Conservation (phyloP, 306 rosid genomes). For the Erythrophleum fordii region DNA sequence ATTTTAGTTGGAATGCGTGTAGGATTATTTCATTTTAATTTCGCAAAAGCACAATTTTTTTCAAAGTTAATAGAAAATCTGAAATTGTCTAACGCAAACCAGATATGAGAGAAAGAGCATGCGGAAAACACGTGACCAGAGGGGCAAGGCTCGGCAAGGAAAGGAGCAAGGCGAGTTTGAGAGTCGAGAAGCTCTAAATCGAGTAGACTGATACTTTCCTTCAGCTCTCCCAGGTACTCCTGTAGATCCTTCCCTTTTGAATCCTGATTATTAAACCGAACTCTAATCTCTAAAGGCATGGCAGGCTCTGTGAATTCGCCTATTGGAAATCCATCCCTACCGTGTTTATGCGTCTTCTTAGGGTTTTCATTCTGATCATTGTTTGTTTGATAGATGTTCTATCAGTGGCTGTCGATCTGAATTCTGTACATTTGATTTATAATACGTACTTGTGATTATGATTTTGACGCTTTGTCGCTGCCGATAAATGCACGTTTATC, state of each 20-base stretch:
- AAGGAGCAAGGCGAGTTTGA: neutral
- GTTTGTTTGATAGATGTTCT: neutral
- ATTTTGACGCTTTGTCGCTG: too few relatives aligned
- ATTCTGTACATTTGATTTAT: slow-evolving; percentile 21
- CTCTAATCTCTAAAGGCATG: neutral
- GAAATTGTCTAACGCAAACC: too few relatives aligned
- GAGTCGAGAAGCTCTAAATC: neutral
- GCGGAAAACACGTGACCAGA: slow-evolving; percentile 12
- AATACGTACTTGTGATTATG: neutral
- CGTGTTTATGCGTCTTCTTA: slow-evolving; percentile 22
- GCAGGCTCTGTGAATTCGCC: slow-evolving; percentile 13
- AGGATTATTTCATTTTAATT: too few relatives aligned
- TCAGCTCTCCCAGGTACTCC: slow-evolving; percentile 26
- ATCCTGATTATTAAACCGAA: neutral
- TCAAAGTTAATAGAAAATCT: too few relatives aligned
- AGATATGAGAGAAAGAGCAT: neutral
- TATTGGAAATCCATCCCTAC: neutral
- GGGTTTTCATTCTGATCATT: slow-evolving; percentile 44
- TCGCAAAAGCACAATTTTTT: too few relatives aligned
- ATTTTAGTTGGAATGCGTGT: too few relatives aligned
- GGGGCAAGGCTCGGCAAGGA: neutral
- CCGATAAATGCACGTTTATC: neutral
- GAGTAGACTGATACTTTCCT: neutral
- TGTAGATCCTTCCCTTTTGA: neutral
- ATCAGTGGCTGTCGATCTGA: slow-evolving; percentile 35